These are phyloP conservation scores for Yamadazyma diddensiae DNA, from an alignment of 1,139 yeast species.

Conservation along the genomic window DNA sequence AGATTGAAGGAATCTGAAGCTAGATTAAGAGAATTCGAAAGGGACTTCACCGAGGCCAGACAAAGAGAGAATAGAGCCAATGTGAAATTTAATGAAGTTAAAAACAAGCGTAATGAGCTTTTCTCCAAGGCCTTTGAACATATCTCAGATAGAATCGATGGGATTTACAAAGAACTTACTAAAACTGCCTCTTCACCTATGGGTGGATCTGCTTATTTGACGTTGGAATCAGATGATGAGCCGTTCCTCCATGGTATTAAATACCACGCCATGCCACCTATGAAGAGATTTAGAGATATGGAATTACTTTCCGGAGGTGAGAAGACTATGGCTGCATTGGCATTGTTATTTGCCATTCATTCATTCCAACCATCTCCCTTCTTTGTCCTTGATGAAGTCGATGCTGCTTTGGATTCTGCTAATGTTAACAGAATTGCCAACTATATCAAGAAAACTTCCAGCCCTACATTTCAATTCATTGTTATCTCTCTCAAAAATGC, in stretches of 20 bases:
- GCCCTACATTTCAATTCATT: slow-evolving; percentile 83
- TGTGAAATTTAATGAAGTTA: slow-evolving; percentile 59
- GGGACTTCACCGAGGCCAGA: slow-evolving; percentile 63
- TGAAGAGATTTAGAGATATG: slow-evolving; percentile 92
- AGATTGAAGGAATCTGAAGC: slow-evolving; percentile 68
- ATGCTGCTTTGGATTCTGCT: slow-evolving; percentile 91
- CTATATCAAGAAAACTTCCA: slow-evolving; percentile 74
- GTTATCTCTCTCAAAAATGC: slow-evolving; percentile 90
- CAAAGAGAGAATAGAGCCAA: slow-evolving; percentile 56
- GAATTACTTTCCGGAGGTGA: slow-evolving; percentile 95
- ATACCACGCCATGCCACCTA: slow-evolving; percentile 96
- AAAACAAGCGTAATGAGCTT: slow-evolving; percentile 52
- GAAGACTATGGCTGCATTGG: slow-evolving; percentile 93
- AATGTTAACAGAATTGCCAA: slow-evolving; percentile 84
- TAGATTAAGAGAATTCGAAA: slow-evolving; percentile 58
- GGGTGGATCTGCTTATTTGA: slow-evolving; percentile 91
- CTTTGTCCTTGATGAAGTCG: slow-evolving; percentile 93
- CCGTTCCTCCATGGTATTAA: slow-evolving; percentile 82
- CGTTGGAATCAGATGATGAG: slow-evolving; percentile 85
- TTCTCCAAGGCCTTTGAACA: slow-evolving; percentile 77
- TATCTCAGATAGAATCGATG: slow-evolving; percentile 69
- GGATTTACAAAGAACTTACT: slow-evolving; percentile 85
- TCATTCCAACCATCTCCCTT: slow-evolving; percentile 93
- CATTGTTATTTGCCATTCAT: slow-evolving; percentile 86
- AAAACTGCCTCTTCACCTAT: slow-evolving; percentile 62